Base-by-base conservation (phyloP, 768 basidiomycete species). In the Leucocoprinus sp. region DNA sequence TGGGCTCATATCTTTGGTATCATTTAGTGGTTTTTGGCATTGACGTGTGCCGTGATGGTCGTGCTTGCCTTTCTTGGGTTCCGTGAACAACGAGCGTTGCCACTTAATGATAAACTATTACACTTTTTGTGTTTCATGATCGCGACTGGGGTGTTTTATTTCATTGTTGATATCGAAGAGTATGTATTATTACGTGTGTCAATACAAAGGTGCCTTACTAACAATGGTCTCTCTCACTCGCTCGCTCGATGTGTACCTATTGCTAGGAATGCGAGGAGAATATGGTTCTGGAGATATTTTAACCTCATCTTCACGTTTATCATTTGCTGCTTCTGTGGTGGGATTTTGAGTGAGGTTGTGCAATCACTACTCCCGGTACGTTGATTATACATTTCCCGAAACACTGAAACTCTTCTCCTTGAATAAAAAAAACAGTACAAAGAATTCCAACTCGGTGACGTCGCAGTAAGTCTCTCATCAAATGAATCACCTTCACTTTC, bases 161-260 rank as follows among this genome's bases (percentile, higher is more conserved):
- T 90, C 56, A 86, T 91, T 37, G 73, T 88, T 26, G 89, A 92
- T 55, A 80, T 89, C 7, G 89, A 92, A 49, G 89, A 92, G 88
- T 92, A 54, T 60, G 84, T 65, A 22, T 33, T 37, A 3, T 7
- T 22, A 22, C 24, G 18, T 26, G 51, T 5, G 35, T 19, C 28
- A 9, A 9, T 3, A 17, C 41, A 17, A 17, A 18, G 14, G 1
- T 24, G 35, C 43, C n/a, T n/a, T n/a, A n/a, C n/a, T n/a, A n/a
- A n/a, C n/a, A n/a, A n/a, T n/a, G n/a, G n/a, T n/a, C n/a, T n/a
- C n/a, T n/a, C n/a, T n/a, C n/a, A n/a, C n/a, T n/a, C n/a, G n/a
- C n/a, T n/a, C n/a, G n/a, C n/a, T n/a, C 4, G 21, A 34, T 52
- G 8, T 50, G 46, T 17, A 23, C 33, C 11, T 4, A 33, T n/a